A percentile compares a stretch with the other conserved stretches of the same genome.
phyloP scores from a whole-genome alignment of 352 stramenopile species.

The Pythium rishiriense region DNA sequence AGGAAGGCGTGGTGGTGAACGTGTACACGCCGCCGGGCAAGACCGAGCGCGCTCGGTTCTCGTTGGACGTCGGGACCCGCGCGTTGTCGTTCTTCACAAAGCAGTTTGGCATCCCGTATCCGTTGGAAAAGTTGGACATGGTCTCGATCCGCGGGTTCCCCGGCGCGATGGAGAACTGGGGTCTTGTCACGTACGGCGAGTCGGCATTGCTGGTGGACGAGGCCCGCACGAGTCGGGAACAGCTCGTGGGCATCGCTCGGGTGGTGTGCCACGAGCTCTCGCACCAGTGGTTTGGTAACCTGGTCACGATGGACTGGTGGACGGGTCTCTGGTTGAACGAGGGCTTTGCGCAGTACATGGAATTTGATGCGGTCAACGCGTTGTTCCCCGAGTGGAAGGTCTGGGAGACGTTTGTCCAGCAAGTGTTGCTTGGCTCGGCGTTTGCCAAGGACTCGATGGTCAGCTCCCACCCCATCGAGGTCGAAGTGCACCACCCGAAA shows the following conservation, averaged over 20 bases:
- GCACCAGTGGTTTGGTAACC: slow-evolving; percentile 97
- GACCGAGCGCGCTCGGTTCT: slow-evolving; percentile 88
- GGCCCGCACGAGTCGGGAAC: slow-evolving; percentile 53
- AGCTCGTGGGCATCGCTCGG: slow-evolving; percentile 78
- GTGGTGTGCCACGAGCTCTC: slow-evolving; percentile 98
- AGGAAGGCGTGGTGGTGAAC: slow-evolving; percentile 91
- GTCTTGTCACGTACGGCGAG: slow-evolving; percentile 96
- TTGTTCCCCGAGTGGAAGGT: slow-evolving; percentile 95
- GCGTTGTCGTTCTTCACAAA: slow-evolving; percentile 73
- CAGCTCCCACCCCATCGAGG: slow-evolving; percentile 93
- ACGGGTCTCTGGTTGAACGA: slow-evolving; percentile 97
- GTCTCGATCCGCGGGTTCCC: slow-evolving; percentile 94
- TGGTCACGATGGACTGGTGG: slow-evolving; percentile 99
- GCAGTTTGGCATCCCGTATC: slow-evolving; percentile 88
- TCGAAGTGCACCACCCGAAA: slow-evolving; percentile 90
- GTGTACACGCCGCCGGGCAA: slow-evolving; percentile 95
- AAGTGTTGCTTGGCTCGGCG: slow-evolving; percentile 67
- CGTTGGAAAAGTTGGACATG: slow-evolving; percentile 99
- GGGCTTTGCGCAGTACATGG: slow-evolving; percentile 96
- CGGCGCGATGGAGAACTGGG: slow-evolving; percentile 96
- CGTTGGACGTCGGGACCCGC: slow-evolving; percentile 73
- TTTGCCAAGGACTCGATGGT: slow-evolving; percentile 93
- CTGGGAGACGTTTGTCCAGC: slow-evolving; percentile 94
- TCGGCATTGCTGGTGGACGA: slow-evolving; percentile 86
- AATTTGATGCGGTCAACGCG: slow-evolving; percentile 91